Evolutionary conservation across 768 basidiomycete species (phyloP).

Genomic region (Lactarius quietus): DNA sequence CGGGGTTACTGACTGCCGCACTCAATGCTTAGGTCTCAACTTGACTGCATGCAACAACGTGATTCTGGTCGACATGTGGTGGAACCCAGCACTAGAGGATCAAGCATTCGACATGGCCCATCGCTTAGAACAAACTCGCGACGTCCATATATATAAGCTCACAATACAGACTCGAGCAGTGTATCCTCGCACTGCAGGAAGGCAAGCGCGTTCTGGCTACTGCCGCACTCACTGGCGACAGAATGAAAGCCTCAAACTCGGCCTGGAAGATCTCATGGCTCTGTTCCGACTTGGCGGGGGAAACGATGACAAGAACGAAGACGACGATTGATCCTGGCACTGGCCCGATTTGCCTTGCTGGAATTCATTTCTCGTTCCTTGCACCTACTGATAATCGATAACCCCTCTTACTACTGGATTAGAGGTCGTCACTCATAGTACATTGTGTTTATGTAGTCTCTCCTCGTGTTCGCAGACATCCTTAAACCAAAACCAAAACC

Average conservation of each 20-base stretch:
- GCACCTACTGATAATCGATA: not conserved
- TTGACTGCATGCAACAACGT: constrained; percentile 93
- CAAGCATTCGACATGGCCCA: constrained; percentile 94
- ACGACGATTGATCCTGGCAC: constrained; percentile 27
- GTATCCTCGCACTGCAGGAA: constrained; percentile 87
- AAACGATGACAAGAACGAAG: constrained; percentile 44
- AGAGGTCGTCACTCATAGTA: not conserved
- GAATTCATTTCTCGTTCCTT: not conserved
- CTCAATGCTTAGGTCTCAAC: constrained; percentile 61
- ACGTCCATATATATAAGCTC: constrained; percentile 87
- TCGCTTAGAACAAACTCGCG: constrained; percentile 81
- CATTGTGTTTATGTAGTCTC: too few relatives aligned
- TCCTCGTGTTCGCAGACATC: not conserved
- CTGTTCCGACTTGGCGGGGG: constrained; percentile 64
- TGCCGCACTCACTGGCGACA: constrained; percentile 86
- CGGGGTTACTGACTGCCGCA: not conserved
- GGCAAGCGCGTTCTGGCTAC: constrained; percentile 80
- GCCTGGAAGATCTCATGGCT: constrained; percentile 81
- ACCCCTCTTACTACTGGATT: not conserved
- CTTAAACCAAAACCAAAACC: not conserved
- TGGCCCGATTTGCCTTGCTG: not conserved
- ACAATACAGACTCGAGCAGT: constrained; percentile 84
- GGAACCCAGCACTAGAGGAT: constrained; percentile 90
- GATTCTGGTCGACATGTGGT: constrained; percentile 91
- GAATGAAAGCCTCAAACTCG: constrained; percentile 79